Conservation (phyloP, 345 rosid genomes). For the Sisymbrium irio region DNA sequence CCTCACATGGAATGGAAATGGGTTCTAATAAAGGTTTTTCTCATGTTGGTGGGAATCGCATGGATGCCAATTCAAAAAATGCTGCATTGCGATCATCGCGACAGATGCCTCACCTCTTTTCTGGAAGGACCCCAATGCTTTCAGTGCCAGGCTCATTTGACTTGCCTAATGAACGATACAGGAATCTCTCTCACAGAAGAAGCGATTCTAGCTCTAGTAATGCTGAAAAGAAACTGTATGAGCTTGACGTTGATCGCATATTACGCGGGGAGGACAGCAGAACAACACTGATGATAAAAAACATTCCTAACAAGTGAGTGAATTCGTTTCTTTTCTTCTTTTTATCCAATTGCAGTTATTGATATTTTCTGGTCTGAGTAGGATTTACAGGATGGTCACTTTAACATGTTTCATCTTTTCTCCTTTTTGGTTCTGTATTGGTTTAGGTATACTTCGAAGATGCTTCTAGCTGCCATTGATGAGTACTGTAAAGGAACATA, state of each 20-base stretch:
- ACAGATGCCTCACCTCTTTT: conserved; percentile 64
- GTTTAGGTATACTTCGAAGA: conserved; percentile 74
- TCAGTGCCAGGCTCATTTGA: conserved; percentile 65
- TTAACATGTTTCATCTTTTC: neutral
- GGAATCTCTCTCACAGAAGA: conserved; percentile 66
- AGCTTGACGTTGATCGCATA: conserved; percentile 84
- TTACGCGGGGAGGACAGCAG: conserved; percentile 71
- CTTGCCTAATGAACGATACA: conserved; percentile 64
- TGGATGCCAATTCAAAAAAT: conserved; percentile 50
- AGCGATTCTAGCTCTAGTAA: conserved; percentile 60
- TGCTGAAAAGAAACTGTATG: conserved; percentile 78
- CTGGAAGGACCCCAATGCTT: conserved; percentile 63
- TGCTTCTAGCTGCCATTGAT: conserved; percentile 79
- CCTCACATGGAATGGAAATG: conserved; percentile 60
- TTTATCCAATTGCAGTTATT: neutral
- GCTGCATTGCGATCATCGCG: conserved; percentile 60
- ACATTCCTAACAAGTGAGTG: conserved; percentile 90
- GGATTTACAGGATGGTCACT: neutral
- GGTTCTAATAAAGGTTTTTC: conserved; percentile 57
- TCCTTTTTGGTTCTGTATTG: neutral
- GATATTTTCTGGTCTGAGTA: neutral
- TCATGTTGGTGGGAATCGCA: conserved; percentile 49
- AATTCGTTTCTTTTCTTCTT: neutral
- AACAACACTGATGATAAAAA: conserved; percentile 94
- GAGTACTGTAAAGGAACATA: conserved; percentile 73